A percentile compares a stretch with the other conserved stretches of the same genome.
phyloP scores from a whole-genome alignment of 371 early-diverging fungal genomes.

The Rhizopus stolonifer region DNA sequence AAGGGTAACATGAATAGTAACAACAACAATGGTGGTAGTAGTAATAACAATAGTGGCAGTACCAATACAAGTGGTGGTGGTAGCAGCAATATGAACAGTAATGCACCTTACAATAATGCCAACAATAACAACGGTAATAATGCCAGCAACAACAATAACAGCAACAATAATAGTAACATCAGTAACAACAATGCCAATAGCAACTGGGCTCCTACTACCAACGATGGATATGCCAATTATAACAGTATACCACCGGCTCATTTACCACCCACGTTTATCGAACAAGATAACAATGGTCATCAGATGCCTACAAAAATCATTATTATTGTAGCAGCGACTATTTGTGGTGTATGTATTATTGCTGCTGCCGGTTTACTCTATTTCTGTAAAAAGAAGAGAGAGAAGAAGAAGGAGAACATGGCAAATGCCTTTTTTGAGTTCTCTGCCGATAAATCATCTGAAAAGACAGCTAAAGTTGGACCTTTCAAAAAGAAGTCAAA shows the following conservation, averaged over 20 bases:
- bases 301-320: constrained; percentile 6
- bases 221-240: constrained; percentile 8
- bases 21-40: neutral
- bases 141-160: constrained; percentile 1
- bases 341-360: constrained; percentile 21
- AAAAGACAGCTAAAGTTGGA: constrained; percentile 16
- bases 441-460: constrained; percentile 24
- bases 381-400: constrained; percentile 26
- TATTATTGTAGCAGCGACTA: constrained; percentile 19
- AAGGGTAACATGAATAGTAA: constrained; percentile 1
- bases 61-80: neutral
- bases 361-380: constrained; percentile 19
- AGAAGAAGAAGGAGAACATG: constrained; percentile 36
- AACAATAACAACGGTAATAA: constrained; percentile 5
- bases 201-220: constrained; percentile 7
- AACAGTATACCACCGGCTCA: neutral
- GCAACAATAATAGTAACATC: constrained; percentile 1
- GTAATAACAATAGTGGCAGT: constrained; percentile 1
- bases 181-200: neutral
- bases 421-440: constrained; percentile 39
- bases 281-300: neutral
- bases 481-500: constrained; percentile 21
- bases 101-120: neutral
- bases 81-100: neutral
- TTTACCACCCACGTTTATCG: neutral